phyloP scores from a whole-genome alignment of 2,329 filamentous ascomycete genomes.

The Xylaria arbuscula region DNA sequence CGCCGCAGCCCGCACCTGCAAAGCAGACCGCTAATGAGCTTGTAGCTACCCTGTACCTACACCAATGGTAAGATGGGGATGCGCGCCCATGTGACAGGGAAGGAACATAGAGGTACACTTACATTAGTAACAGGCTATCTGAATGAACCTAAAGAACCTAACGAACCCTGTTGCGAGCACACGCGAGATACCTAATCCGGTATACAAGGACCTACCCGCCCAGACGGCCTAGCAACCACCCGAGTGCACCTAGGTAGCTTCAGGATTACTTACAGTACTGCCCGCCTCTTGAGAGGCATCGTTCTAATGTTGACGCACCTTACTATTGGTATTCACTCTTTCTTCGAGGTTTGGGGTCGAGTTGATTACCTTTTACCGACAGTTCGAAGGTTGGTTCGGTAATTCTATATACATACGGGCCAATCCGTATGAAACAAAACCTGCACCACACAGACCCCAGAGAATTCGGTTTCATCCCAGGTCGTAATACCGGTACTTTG shows the following conservation, averaged over 20 bases:
- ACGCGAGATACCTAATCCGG: too few species aligned
- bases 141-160: not conserved
- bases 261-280: too few species aligned
- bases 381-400: not conserved
- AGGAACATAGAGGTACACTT: too few species aligned
- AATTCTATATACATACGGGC: not conserved
- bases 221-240: not conserved
- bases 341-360: not conserved
- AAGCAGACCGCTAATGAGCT: not conserved
- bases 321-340: not conserved
- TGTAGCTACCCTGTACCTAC: not conserved
- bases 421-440: slow-evolving; percentile 16
- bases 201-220: not conserved
- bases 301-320: not conserved
- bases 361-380: not conserved
- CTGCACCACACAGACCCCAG: slow-evolving; percentile 3
- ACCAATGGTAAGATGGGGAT: too few species aligned
- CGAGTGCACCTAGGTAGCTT: not conserved
- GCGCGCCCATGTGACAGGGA: too few species aligned
- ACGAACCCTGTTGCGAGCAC: too few species aligned
- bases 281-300: not conserved
- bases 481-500: slow-evolving; percentile 6
- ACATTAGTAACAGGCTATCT: not conserved
- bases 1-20: slow-evolving; percentile 1
- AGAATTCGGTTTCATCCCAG: slow-evolving; percentile 25